Conservation (phyloP, 2,329 filamentous ascomycete species). For the Sphaerulina populicola region DNA sequence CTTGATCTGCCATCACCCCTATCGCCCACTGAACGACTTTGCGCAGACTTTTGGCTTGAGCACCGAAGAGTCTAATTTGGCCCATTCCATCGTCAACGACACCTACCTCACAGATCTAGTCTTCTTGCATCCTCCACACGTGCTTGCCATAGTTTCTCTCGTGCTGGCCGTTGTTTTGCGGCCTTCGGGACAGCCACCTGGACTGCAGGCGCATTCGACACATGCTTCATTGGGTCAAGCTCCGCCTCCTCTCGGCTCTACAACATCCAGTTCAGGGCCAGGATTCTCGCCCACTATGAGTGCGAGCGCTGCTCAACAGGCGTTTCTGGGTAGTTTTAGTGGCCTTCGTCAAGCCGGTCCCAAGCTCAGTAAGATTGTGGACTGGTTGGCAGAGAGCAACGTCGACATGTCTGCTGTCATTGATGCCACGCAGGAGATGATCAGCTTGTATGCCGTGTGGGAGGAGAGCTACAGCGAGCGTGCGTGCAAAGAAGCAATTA, state of each 20-base stretch:
- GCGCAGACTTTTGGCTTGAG: constrained; percentile 61
- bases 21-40: constrained; percentile 67
- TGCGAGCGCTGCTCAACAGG: constrained; percentile 31
- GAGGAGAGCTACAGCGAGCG: constrained; percentile 58
- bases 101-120: constrained; percentile 89
- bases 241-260: constrained; percentile 20
- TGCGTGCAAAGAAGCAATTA: constrained; percentile 55
- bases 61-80: constrained; percentile 69
- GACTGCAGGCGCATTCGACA: constrained; percentile 38
- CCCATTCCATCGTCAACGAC: constrained; percentile 81
- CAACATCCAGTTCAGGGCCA: constrained; percentile 10
- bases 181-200: constrained; percentile 46
- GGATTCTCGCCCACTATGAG: constrained; percentile 20
- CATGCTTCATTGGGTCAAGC: constrained; percentile 12
- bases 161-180: constrained; percentile 76
- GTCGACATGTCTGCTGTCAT: constrained; percentile 78
- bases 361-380: constrained; percentile 49
- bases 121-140: constrained; percentile 74
- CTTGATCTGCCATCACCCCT: constrained; percentile 83
- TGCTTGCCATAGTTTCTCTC: constrained; percentile 78
- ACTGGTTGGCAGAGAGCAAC: constrained; percentile 77
- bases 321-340: constrained; percentile 28
- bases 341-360: constrained; percentile 32
- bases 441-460: constrained; percentile 76
- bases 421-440: constrained; percentile 83